Evolutionary conservation across 2,329 filamentous ascomycete species (phyloP), one percentile per base, ranked within the genome.

Genomic region (Trichoderma sp.): DNA sequence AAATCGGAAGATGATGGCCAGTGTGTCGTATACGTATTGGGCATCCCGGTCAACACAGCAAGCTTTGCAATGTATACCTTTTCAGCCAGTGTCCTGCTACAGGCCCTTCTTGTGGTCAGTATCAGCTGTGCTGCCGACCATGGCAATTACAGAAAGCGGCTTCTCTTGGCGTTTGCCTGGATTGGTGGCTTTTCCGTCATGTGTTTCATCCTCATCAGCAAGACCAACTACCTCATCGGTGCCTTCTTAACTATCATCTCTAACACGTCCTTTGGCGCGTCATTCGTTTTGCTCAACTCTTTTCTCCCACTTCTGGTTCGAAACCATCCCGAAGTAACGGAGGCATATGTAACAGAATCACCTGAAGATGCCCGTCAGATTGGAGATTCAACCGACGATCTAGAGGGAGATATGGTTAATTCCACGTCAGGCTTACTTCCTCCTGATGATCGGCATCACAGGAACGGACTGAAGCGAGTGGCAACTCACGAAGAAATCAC

Each of bases 21-120:
- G 79, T 99, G 96, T 79, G 85, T 98, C 72, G 90, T 98, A 72
- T 89, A 91, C 74, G 85, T 98, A 6, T 84, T 97, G 28, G 95
- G 95, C 6, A 81, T 92, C 72, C 91, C 97, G 77, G 91, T 99
- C 83, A 98, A 98, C 81, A 98, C 95, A 1, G 95, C 95, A 43
- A 97, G 93, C 81, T 98, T 98, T 81, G 95, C 94, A 79, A 97
- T 98, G 94, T 98, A 98, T 82, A 98, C 94, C 2, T 99, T 99
- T 82, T 97, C 94, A 71, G 85, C 97, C 77, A 97, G 93, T 79
- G 96, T 99, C 1, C 82, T 98, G 23, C 81, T 98, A 12, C 96
- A 99, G 80, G 93, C 95, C 1, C 82, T 98, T 32, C 84, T 98
- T 34, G 97, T 99, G 57, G 94, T 99, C 74, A 97, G 94, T 78